A percentile compares a stretch with the other conserved stretches of the same genome.
Conservation (phyloP, 805 yeast species). For the Lachancea fermentati region DNA sequence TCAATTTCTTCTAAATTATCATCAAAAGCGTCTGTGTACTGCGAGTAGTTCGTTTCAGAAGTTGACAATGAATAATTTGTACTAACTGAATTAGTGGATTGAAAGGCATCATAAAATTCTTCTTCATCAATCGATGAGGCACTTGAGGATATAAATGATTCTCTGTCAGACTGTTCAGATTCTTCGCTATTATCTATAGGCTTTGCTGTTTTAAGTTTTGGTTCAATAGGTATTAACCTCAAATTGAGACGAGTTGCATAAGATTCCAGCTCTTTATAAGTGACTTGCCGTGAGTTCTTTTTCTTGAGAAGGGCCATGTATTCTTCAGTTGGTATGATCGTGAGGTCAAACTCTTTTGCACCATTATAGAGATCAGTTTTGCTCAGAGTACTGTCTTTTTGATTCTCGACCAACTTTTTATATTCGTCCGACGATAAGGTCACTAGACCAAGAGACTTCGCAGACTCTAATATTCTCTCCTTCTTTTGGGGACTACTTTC, state of each 20-base stretch:
- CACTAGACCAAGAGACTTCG: conserved; percentile 32
- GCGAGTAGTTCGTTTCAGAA: conserved; percentile 3
- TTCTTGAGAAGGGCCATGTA: conserved; percentile 34
- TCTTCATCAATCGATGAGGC: conserved; percentile 21
- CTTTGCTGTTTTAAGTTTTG: background rate
- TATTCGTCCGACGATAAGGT: conserved; percentile 33
- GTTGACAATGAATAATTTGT: conserved; percentile 2
- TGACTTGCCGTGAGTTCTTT: conserved; percentile 18
- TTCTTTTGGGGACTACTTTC: conserved; percentile 21
- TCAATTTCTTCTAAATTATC: background rate
- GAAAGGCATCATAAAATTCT: conserved; percentile 28
- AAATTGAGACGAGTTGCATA: conserved; percentile 34
- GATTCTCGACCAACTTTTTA: conserved; percentile 27
- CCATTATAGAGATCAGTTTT: conserved; percentile 31
- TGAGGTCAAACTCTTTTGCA: conserved; percentile 39
- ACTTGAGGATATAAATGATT: background rate
- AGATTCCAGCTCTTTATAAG: conserved; percentile 30
- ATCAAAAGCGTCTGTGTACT: conserved; percentile 6
- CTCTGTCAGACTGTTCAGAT: background rate
- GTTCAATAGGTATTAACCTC: conserved; percentile 30
- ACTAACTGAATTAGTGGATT: conserved; percentile 1
- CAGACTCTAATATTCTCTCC: conserved; percentile 31
- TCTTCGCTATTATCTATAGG: conserved; percentile 1
- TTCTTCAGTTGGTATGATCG: conserved; percentile 42
- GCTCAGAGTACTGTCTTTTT: conserved; percentile 28